These are phyloP conservation scores for Candida glaebosa DNA, from an alignment of 805 yeast genomes.

Conservation along the genomic window DNA sequence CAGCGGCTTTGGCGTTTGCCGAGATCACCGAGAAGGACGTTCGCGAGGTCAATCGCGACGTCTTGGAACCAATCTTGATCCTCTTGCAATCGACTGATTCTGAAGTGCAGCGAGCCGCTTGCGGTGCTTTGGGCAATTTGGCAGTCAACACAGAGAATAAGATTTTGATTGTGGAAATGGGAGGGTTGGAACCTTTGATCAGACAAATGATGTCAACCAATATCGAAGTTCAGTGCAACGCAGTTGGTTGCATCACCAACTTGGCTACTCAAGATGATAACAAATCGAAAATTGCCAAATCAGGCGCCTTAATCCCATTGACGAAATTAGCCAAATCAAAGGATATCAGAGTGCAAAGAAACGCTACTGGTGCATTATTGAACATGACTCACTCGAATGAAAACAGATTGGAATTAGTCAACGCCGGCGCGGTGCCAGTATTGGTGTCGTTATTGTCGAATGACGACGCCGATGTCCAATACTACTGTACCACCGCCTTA, in stretches of 20 bases:
- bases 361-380: conserved; percentile 95
- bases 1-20: conserved; percentile 97
- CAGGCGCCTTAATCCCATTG: conserved; percentile 93
- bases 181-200: conserved; percentile 93
- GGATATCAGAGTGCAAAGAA: conserved; percentile 95
- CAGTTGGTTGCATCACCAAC: conserved; percentile 98
- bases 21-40: conserved; percentile 97
- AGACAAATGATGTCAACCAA: conserved; percentile 97
- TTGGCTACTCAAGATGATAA: conserved; percentile 97
- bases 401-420: conserved; percentile 92
- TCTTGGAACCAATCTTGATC: conserved; percentile 87
- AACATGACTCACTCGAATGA: conserved; percentile 98
- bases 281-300: conserved; percentile 90
- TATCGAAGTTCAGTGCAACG: conserved; percentile 98
- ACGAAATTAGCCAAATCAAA: conserved; percentile 92
- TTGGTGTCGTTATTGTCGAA: conserved; percentile 81
- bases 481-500: conserved; percentile 95
- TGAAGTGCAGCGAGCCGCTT: conserved; percentile 97
- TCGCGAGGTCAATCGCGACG: conserved; percentile 84
- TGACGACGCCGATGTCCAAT: conserved; percentile 94
- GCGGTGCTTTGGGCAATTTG: conserved; percentile 97
- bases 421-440: conserved; percentile 98
- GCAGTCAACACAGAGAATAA: conserved; percentile 97
- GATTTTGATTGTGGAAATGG: conserved; percentile 92
- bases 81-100: conserved; percentile 82